Conservation (phyloP, 2,329 filamentous ascomycete species). For the Rutstroemia sp. region DNA sequence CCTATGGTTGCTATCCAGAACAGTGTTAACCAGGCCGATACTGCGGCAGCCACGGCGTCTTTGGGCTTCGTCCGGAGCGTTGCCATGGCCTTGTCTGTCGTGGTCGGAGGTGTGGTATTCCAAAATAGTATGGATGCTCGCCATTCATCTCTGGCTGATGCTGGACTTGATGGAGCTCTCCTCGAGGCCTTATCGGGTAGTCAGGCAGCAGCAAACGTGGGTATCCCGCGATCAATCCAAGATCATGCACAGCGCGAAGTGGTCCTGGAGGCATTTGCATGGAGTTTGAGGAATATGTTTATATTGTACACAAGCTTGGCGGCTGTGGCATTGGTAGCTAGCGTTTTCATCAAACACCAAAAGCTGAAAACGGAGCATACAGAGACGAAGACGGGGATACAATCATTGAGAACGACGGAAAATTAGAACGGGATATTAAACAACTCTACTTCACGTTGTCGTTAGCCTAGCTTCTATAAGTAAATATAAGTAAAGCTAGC, state of each 20-base stretch:
- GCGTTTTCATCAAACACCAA: conserved; percentile 36
- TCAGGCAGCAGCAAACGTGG: conserved; percentile 22
- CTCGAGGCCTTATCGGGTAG: conserved; percentile 28
- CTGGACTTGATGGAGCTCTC: conserved; percentile 18
- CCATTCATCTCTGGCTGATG: conserved; percentile 8
- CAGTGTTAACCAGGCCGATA: conserved; percentile 33
- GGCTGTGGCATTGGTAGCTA: conserved; percentile 30
- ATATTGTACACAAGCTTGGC: conserved; percentile 20
- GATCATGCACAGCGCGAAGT: conserved; percentile 11
- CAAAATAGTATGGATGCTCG: conserved; percentile 34
- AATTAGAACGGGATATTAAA: no score
- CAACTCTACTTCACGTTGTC: no score
- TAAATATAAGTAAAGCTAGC: no score
- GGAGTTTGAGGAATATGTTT: conserved; percentile 21
- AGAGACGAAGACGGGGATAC: conserved; percentile 42
- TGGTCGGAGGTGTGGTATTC: conserved; percentile 41
- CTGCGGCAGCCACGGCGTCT: conserved; percentile 44
- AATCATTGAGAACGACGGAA: neutral
- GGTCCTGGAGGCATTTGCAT: conserved; percentile 16
- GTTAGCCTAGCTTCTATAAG: no score
- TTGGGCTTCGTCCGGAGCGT: conserved; percentile 40
- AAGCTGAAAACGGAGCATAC: conserved; percentile 40
- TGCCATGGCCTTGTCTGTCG: conserved; percentile 36
- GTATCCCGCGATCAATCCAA: conserved; percentile 33
- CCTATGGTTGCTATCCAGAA: conserved; percentile 50